A percentile compares a stretch with the other conserved stretches of the same genome.
Evolutionary conservation across 352 stramenopile genomes (phyloP).

Genomic region (Pythium biforme): DNA sequence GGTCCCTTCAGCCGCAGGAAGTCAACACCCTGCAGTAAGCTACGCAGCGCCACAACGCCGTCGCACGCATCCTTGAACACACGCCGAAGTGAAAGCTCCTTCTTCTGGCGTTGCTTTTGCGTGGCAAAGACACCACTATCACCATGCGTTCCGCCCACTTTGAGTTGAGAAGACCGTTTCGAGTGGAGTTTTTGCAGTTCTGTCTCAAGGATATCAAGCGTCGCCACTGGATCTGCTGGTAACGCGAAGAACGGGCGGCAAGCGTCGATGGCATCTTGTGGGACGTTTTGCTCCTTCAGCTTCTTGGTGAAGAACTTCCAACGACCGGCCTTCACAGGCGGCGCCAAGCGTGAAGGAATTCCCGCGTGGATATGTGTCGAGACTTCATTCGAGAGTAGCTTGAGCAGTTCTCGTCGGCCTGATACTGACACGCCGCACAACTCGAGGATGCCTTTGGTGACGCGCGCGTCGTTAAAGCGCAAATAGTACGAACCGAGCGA

Average conservation of each 20-base stretch:
- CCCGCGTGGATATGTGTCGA: constrained; percentile 64
- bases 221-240: constrained; percentile 56
- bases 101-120: constrained; percentile 65
- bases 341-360: constrained; percentile 50
- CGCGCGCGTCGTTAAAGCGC: constrained; percentile 71
- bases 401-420: constrained; percentile 67
- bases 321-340: constrained; percentile 60
- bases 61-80: constrained; percentile 74
- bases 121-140: background rate
- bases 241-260: constrained; percentile 78
- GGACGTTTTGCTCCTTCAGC: constrained; percentile 58
- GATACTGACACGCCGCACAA: constrained; percentile 52
- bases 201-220: constrained; percentile 63
- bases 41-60: constrained; percentile 54
- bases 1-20: constrained; percentile 55
- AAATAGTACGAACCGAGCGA: constrained; percentile 78
- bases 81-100: constrained; percentile 54
- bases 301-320: constrained; percentile 78
- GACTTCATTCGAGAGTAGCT: constrained; percentile 74
- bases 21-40: constrained; percentile 74
- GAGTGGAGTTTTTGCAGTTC: constrained; percentile 66
- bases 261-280: constrained; percentile 47
- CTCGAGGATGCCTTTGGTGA: constrained; percentile 71
- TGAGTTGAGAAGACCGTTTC: constrained; percentile 34
- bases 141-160: constrained; percentile 4